Evolutionary conservation across 441 rosid species (phyloP), one percentile per base, ranked within the genome.

Genomic region (Croton laevigatus): DNA sequence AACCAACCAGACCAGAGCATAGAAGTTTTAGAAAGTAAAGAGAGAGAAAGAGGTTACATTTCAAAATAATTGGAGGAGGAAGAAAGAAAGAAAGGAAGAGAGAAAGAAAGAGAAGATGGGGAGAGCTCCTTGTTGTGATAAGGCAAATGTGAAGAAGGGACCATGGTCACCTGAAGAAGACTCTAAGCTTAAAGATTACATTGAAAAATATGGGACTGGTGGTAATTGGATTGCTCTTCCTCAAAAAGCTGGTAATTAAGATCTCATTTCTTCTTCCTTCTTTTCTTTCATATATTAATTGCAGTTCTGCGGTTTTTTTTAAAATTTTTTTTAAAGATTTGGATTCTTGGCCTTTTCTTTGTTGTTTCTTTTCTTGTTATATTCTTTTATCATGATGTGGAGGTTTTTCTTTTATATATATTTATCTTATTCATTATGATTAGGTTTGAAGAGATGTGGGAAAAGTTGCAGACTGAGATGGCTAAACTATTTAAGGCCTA

Each of bases 151-250:
- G 76, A 88, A 84, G 81, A 81, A 84, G 77, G 93, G 93, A 4
- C 89, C 89, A 0, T 88, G 93, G 93, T 86, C 93, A 16, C 91
- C 89, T 1, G 94, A 88, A 62, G 94, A 88, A 80, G 94, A 88
- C 48, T 81, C 82, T 5, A 78, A 82, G 73, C 91, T 88, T 61
- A 87, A 70, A 63, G 75, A 75, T 69, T 84, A 84, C 70, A 64
- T 88, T 5, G 77, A 87, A 62, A 74, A 75, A 46, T 75, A 80
- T 69, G 93, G 93, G 70, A 85, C 84, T 48, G 88, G 83, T 61
- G 87, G 89, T 9, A 88, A 87, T 68, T 88, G 94, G 94, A 85
- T 85, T 67, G 80, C 94, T 73, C 73, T 88, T 53, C 94, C 94
- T 34, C 82, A 78, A 60, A 88, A 88, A 84, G 94, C 88, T 64